A percentile compares a stretch with the other conserved stretches of the same genome.
phyloP scores from a whole-genome alignment of 495 filamentous ascomycete genomes.

The Viridothelium virens region DNA sequence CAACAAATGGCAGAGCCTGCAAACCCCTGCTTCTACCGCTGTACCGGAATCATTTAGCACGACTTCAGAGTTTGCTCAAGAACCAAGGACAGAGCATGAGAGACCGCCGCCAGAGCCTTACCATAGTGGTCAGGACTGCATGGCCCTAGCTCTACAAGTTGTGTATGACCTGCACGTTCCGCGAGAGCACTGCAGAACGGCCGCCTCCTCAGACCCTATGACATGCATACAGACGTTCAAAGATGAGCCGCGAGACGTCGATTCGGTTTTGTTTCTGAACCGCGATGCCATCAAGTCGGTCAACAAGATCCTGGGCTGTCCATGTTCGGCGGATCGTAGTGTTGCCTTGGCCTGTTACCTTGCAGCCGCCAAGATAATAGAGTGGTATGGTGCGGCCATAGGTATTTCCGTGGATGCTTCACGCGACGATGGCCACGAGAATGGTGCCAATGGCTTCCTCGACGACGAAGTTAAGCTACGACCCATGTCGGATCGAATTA shows the following conservation, averaged over 20 bases:
- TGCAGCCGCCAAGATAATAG: conserved; percentile 9
- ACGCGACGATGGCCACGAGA: background rate
- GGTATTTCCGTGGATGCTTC: background rate
- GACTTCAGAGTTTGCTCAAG: background rate
- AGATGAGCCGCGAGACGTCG: conserved; percentile 10
- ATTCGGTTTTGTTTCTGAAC: conserved; percentile 7
- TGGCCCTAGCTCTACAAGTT: conserved; percentile 9
- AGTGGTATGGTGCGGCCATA: conserved; percentile 11
- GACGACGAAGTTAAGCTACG: conserved; percentile 1
- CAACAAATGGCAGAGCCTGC: conserved; percentile 1
- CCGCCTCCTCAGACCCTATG: background rate
- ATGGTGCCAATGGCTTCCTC: background rate
- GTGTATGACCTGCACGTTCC: conserved; percentile 11
- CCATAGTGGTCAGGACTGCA: conserved; percentile 8
- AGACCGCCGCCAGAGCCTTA: background rate
- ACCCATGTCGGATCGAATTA: conserved; percentile 12
- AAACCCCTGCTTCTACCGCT: background rate
- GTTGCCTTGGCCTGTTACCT: conserved; percentile 10
- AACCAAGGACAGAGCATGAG: background rate
- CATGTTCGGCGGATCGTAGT: conserved; percentile 1
- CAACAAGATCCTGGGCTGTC: conserved; percentile 10
- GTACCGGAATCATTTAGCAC: background rate
- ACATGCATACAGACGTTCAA: conserved; percentile 10
- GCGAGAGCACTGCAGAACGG: background rate
- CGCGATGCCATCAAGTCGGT: conserved; percentile 5